These are phyloP conservation scores for Solanum hybrid DNA, from an alignment of 305 asterid genomes.

Conservation along the genomic window DNA sequence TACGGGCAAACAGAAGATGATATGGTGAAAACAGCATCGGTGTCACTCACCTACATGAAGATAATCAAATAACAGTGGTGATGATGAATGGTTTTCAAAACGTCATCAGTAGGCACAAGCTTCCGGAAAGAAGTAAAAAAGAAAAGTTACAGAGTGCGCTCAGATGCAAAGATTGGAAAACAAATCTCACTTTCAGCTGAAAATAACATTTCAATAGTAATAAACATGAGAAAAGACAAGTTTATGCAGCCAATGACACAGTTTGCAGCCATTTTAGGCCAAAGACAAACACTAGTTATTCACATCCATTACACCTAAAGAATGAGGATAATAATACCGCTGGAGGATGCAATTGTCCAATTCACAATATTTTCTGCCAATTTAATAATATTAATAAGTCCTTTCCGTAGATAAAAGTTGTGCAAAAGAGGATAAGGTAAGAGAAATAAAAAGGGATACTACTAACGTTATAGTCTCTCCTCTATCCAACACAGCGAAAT, in stretches of 20 bases:
- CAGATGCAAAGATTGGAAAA: neutral
- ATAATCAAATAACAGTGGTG: neutral
- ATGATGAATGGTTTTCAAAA: neutral
- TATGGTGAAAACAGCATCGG: neutral
- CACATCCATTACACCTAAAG: neutral
- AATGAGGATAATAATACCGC: neutral
- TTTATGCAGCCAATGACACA: neutral
- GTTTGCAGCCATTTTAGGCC: neutral
- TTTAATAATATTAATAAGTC: neutral
- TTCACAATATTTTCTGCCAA: neutral
- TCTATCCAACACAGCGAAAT: slow-evolving; percentile 59
- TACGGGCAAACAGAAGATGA: neutral
- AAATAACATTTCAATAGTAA: neutral
- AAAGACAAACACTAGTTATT: neutral
- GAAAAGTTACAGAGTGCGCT: neutral
- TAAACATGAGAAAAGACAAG: neutral
- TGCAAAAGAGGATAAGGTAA: neutral
- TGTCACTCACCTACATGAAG: neutral
- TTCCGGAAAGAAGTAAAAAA: neutral
- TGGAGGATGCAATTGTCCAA: neutral
- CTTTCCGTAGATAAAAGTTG: neutral
- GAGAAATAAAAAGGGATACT: neutral
- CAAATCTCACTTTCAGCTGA: neutral
- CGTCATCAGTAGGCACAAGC: neutral
- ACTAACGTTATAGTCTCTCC: slow-evolving; percentile 89